Evolutionary conservation across 106 monocot genomes (phyloP), one percentile per base, ranked within the genome.

Genomic region (Dioscorea zingiberensis): DNA sequence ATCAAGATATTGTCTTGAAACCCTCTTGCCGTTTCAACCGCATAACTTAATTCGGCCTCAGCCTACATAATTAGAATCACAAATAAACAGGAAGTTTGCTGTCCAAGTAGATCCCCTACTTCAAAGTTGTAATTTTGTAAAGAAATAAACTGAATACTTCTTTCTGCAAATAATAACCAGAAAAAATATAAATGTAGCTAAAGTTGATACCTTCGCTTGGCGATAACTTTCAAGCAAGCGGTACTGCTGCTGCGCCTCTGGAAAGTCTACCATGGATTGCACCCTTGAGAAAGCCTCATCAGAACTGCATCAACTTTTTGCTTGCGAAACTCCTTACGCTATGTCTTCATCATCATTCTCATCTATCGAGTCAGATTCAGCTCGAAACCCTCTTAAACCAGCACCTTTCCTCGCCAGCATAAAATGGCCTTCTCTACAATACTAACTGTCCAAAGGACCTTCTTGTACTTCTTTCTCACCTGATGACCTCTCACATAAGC

Each of bases 401-500:
- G 61, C 74, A 24, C 92, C 77, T 62, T 62, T 81, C 44, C 88
- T 78, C 83, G 88, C 97, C n/a, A n/a, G 92, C 23, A 92, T 18
- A 98, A 60, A 27, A 92, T 71, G 24, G 59, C 84, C 67, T 92
- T 98, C 44, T 98, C 92, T 27, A 98, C 54, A 28, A 98, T 64
- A 66, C 85, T 48, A 32, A 92, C 97, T 1, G 78, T 71, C 77
- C 80, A 78, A 21, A 76, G 46, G 11, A 98, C 17, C 19, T 78
- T 76, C 44, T 68, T 85, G 53, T 80, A 97, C 62, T 83, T 88
- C 73, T 81, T 91, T 69, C 91, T 83, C 22, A 75, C 77, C 58
- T 86, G 97, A 77, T 91, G 79, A 44, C 97, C 97, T 80, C 97
- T 88, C 48, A 98, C 79, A 71, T 77, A 79, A 53, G 92, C 97